A percentile compares a stretch with the other conserved stretches of the same genome.
Conservation (phyloP, 2,329 filamentous ascomycete genomes). For the Colletotrichum nymphaeae region DNA sequence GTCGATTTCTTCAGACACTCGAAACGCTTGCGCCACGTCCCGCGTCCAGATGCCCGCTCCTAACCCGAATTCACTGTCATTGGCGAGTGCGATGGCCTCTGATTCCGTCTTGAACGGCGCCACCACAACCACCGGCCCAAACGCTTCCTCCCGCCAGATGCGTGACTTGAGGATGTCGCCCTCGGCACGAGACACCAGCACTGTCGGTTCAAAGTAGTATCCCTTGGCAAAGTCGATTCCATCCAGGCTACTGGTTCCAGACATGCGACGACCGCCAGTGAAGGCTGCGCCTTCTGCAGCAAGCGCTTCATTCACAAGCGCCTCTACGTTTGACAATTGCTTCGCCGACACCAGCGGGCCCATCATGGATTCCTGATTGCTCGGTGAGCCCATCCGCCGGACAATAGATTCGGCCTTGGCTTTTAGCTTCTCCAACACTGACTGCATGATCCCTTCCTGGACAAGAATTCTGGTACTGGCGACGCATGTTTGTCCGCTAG, state of each 20-base stretch:
- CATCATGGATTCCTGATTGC: constrained; percentile 69
- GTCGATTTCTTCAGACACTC: constrained; percentile 76
- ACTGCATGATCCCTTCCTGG: constrained; percentile 73
- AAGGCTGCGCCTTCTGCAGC: constrained; percentile 55
- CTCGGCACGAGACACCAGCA: constrained; percentile 66
- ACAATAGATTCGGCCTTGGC: constrained; percentile 69
- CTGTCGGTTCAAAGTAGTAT: constrained; percentile 85
- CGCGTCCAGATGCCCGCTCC: constrained; percentile 82
- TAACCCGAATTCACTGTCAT: constrained; percentile 80
- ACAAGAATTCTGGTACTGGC: constrained; percentile 82
- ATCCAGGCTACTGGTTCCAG: constrained; percentile 60
- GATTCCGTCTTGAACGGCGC: constrained; percentile 80
- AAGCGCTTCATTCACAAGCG: constrained; percentile 73
- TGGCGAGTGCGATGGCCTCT: constrained; percentile 76
- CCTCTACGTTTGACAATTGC: constrained; percentile 75
- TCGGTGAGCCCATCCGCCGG: constrained; percentile 66
- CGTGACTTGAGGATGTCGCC: constrained; percentile 75
- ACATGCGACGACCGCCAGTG: constrained; percentile 61
- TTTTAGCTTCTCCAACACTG: constrained; percentile 73
- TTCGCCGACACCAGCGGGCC: constrained; percentile 71
- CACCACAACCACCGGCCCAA: constrained; percentile 83
- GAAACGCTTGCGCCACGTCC: constrained; percentile 78
- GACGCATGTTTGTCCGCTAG: constrained; percentile 70
- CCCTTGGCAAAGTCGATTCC: constrained; percentile 63
- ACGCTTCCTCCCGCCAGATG: constrained; percentile 85